Percentiles rank a stretch among this genome's conserved stretches.
Conservation (phyloP, 768 basidiomycete genomes). For the Chalciporus piperatus region DNA sequence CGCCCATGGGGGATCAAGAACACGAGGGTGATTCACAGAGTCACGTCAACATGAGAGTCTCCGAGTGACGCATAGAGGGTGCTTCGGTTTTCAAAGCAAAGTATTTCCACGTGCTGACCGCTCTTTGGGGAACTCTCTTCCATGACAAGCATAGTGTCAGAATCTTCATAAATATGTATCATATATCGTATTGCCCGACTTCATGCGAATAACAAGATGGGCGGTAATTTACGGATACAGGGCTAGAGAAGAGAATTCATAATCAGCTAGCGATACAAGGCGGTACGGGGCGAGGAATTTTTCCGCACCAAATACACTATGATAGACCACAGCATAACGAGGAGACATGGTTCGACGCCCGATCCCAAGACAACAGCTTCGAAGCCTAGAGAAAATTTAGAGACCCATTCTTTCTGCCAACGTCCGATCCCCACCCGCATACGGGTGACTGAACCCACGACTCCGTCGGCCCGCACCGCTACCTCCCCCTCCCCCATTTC, state of each 20-base stretch:
- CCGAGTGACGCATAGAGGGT: too few species aligned
- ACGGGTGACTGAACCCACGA: constrained; percentile 36
- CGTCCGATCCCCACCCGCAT: constrained; percentile 62
- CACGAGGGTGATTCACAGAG: too few species aligned
- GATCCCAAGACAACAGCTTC: constrained; percentile 16
- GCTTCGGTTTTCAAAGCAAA: background rate
- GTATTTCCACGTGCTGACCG: too few species aligned
- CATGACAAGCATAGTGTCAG: background rate
- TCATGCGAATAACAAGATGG: constrained; percentile 17
- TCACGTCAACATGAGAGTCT: too few species aligned
- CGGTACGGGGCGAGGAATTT: constrained; percentile 8
- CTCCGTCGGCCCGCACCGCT: constrained; percentile 37
- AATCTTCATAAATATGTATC: constrained; percentile 28
- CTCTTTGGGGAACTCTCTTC: background rate
- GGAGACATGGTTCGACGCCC: constrained; percentile 16
- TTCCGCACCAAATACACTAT: constrained; percentile 40
- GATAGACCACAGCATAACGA: constrained; percentile 2
- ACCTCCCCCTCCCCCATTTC: constrained; percentile 44
- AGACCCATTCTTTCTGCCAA: constrained; percentile 84
- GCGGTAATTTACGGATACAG: constrained; percentile 34
- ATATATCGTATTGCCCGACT: constrained; percentile 18
- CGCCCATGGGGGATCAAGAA: too few species aligned
- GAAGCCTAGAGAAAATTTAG: constrained; percentile 33
- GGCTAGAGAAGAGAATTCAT: constrained; percentile 18
- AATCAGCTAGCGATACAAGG: constrained; percentile 33